These are phyloP conservation scores for Epipyxis sp. DNA, from an alignment of 108 stramenopile genomes.

Conservation along the genomic window DNA sequence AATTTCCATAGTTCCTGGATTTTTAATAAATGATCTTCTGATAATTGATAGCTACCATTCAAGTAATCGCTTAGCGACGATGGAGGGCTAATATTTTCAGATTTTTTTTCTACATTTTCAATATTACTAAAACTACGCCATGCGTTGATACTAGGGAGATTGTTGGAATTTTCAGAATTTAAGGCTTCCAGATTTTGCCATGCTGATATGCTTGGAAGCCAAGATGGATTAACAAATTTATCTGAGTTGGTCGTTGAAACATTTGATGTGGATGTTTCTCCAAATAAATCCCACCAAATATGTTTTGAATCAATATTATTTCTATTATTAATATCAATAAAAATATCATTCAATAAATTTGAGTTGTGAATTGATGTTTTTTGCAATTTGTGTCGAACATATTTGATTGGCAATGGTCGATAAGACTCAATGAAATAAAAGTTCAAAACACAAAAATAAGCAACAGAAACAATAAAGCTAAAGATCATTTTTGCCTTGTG, in stretches of 20 bases:
- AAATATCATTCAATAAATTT: too few relatives aligned
- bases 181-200: neutral
- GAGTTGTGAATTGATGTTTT: too few relatives aligned
- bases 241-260: neutral
- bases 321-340: too few relatives aligned
- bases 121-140: neutral
- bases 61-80: neutral
- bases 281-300: neutral
- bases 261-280: neutral
- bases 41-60: neutral
- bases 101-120: neutral
- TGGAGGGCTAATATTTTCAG: neutral
- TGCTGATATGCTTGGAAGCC: neutral
- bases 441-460: too few relatives aligned
- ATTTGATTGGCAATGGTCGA: too few relatives aligned
- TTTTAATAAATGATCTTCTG: neutral
- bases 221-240: neutral
- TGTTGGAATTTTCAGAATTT: too few relatives aligned
- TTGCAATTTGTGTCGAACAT: too few relatives aligned
- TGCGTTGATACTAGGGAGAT: neutral
- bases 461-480: too few relatives aligned
- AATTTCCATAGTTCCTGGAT: neutral
- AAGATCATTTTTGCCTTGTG: too few relatives aligned
- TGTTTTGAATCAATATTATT: neutral
- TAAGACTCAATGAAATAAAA: too few relatives aligned